Percentiles rank a stretch among this genome's conserved stretches.
These are phyloP conservation scores for Coniosporium apollinis DNA, from an alignment of 495 filamentous ascomycete genomes.

Conservation along the genomic window DNA sequence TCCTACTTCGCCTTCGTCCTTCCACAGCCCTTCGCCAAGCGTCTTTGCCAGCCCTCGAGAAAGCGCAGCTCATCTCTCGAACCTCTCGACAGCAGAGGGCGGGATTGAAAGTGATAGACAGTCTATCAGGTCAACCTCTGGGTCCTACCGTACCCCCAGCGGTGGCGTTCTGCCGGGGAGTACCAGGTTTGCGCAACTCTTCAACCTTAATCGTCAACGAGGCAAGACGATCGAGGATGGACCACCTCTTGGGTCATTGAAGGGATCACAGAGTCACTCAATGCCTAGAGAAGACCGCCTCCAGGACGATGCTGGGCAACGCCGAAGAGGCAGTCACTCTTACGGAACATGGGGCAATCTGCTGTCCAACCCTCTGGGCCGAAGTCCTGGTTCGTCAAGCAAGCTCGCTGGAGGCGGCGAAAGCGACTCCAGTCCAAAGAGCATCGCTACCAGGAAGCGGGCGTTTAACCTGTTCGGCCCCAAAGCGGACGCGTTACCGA, in stretches of 20 bases:
- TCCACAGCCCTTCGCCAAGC: conserved; percentile 20
- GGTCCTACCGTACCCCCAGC: conserved; percentile 15
- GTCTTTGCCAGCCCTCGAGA: conserved; percentile 24
- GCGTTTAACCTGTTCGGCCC: conserved; percentile 9
- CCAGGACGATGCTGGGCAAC: no score
- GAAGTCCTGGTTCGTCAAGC: no score
- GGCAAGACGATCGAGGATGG: conserved; percentile 24
- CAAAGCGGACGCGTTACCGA: no score
- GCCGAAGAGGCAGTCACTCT: no score
- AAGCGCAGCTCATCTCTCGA: conserved; percentile 17
- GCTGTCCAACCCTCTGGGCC: no score
- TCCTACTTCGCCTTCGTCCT: conserved; percentile 19
- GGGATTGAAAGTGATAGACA: conserved; percentile 20
- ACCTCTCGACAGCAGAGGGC: conserved; percentile 12
- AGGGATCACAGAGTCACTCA: conserved; percentile 20
- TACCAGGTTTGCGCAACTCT: conserved; percentile 20
- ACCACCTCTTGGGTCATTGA: conserved; percentile 18
- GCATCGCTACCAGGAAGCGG: background rate
- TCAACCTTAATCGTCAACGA: conserved; percentile 15
- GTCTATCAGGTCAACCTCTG: conserved; percentile 22
- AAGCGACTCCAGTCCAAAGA: no score
- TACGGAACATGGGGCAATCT: no score
- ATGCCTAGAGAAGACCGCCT: conserved; percentile 23
- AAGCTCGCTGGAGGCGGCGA: no score
- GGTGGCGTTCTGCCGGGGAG: background rate